Base-by-base conservation (phyloP, 768 basidiomycete genomes). In the Tricholoma saponaceum region DNA sequence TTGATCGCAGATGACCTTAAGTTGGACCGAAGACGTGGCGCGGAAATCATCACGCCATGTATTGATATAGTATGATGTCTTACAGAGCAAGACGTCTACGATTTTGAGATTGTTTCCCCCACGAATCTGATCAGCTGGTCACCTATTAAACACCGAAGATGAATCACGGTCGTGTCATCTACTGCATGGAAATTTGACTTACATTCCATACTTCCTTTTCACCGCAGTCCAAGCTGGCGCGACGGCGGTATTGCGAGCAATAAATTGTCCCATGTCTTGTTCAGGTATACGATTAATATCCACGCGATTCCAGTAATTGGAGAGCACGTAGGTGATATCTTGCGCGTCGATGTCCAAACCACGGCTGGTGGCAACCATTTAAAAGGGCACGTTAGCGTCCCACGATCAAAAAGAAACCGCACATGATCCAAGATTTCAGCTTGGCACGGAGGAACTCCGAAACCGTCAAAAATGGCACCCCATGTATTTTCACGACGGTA, bases 381-480 rank as follows among this genome's bases (percentile, higher is more conserved):
- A 64, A 55, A 54, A 60, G 23, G 46, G 60, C 22, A 56, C 39
- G 57, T 51, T 57, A 60, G 33, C 51, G 53, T 57, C 61, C 52
- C 43, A 55, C 56, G 59, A 62, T 51, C 56, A 51, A 59, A 44
- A 46, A 43, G 26, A 44, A 57, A 60, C 65, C 85, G 66, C 77
- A 89, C 91, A 90, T 86, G 61, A 84, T 79, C 91, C 91, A 94
- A 16, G 82, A 72, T 64, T 89, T 92, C 52, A 94, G 76, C 76
- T 93, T 94, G 47, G 90, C 90, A 64, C 91, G 80, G 65, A 93
- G 73, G 72, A 93, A 93, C 70, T 94, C 91, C 39, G 91, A 90
- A 58, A 89, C 76, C n/a, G 86, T 85, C 64, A 94, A 73, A 76
- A 93, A 93, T 9, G 91, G 92, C 5, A 93, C 74, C 20, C 83